Evolutionary conservation across 116 monocot genomes (phyloP).

Genomic region (Zostera marina): DNA sequence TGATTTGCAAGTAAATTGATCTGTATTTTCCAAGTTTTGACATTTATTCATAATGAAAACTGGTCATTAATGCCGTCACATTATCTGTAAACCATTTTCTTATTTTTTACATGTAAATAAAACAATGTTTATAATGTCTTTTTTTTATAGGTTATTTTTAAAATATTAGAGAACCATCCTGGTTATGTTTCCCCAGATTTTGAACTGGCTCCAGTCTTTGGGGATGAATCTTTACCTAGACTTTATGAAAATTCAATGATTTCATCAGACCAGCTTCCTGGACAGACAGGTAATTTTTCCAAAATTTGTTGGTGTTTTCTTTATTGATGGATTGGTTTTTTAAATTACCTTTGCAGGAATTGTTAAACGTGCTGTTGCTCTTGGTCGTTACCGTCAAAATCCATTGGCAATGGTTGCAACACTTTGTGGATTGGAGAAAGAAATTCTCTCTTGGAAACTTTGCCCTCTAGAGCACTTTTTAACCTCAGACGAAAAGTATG

Average conservation of each 20-base stretch:
- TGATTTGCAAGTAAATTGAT: too few relatives aligned
- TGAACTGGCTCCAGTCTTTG: constrained; percentile 49
- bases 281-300: constrained; percentile 58
- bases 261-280: constrained; percentile 83
- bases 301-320: background rate
- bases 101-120: too few relatives aligned
- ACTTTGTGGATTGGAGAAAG: constrained; percentile 81
- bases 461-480: constrained; percentile 67
- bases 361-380: constrained; percentile 87
- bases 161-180: constrained; percentile 83
- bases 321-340: background rate
- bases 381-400: constrained; percentile 85
- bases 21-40: too few relatives aligned
- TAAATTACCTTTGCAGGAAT: constrained; percentile 55
- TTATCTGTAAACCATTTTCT: too few relatives aligned
- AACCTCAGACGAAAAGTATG: constrained; percentile 82
- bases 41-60: too few relatives aligned
- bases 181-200: constrained; percentile 58
- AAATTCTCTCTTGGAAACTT: constrained; percentile 96
- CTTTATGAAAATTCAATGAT: constrained; percentile 80
- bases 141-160: constrained; percentile 14
- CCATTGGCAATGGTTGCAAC: constrained; percentile 95
- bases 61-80: too few relatives aligned
- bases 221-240: constrained; percentile 79
- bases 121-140: background rate